Evolutionary conservation across 805 yeast species (phyloP), one percentile per base, ranked within the genome.

Genomic region (Candida nemodendra): DNA sequence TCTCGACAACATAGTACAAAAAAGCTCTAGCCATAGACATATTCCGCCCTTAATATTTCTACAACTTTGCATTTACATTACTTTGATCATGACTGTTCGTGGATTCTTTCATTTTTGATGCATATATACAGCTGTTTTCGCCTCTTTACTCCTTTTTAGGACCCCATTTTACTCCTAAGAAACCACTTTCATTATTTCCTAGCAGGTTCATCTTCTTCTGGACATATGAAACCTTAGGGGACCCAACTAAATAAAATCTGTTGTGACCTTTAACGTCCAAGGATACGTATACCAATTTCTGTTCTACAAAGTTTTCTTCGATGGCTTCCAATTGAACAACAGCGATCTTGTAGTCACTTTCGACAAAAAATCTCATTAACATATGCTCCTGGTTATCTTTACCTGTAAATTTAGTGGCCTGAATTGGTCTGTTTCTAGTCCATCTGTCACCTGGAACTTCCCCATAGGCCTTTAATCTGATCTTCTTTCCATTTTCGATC

Each of bases 91-190:
- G 34, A 11, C 23, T 32, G 11, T 22, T 30, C 18, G 16, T 23
- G n/a, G 19, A 27, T n/a, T 22, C 22, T 12, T 24, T 11, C 29
- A 15, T 24, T 32, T 25, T 19, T 17, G 26, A 14, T 33, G 23
- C 14, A 21, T 25, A 11, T 30, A 24, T 15, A 22, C 19, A 13
- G 27, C 16, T 16, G 9, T 16, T 23, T 5, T 27, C 27, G 22
- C 3, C 27, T 24, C 18, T 27, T 44, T 42, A 58, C 29, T 76
- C 78, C 46, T 76, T 77, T 58, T 74, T 80, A 27, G 90, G 85
- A 1, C 95, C 95, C 95, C 95, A 88, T 52, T 77, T 80, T 34
- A 87, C 79, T 21, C 95, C 95, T 42, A 87, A 66, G 54, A 86
- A 83, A 1, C 91, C 90, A 4, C 66, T 53, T 14, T 65, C 67